Evolutionary conservation across 352 stramenopile genomes (phyloP), one percentile per base, ranked within the genome.

Genomic region (Pythium scleroteichum): DNA sequence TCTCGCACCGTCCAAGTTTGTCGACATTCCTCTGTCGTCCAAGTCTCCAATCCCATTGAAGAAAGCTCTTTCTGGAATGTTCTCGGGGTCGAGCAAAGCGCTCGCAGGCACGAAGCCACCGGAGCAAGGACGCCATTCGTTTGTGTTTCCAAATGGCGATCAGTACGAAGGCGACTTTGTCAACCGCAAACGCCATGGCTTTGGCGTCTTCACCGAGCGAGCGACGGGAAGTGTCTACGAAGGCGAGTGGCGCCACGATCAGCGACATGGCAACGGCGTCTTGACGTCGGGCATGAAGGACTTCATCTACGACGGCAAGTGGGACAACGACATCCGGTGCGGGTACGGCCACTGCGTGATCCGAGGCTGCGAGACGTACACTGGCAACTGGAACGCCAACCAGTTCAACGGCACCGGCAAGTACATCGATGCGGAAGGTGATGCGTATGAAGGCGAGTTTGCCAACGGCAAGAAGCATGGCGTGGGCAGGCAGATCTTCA

Each of bases 371-470:
- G 83, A 92, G 64, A 88, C 79, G 12, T 92, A 90, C 57, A 91
- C 72, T 22, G 87, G 87, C 0, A 42, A 87, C 23, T 96, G 87
- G 87, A 58, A 63, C 5, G 57, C 58, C 9, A 92, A 92, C 51
- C 72, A 85, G 38, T 96, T 94, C 39, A 78, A 96, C 44, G 87
- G 87, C 8, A 67, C 55, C 4, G 87, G 87, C 19, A 89, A 82
- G 35, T 91, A 91, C 61, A 90, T 88, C 17, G 85, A 94, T 52
- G 84, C 85, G 0, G 82, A 92, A 47, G 87, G 87, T 2, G 78
- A 76, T 27, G 75, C 92, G 32, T 96, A 94, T 58, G 82, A 94
- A 32, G 87, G 87, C 32, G 87, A 96, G 71, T 94, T 92, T 61
- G 69, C 65, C 0, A 53, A 53, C 14, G 87, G 87, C 32, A 78